Evolutionary conservation across 768 basidiomycete genomes (phyloP).

Genomic region (Suillus bovinus): DNA sequence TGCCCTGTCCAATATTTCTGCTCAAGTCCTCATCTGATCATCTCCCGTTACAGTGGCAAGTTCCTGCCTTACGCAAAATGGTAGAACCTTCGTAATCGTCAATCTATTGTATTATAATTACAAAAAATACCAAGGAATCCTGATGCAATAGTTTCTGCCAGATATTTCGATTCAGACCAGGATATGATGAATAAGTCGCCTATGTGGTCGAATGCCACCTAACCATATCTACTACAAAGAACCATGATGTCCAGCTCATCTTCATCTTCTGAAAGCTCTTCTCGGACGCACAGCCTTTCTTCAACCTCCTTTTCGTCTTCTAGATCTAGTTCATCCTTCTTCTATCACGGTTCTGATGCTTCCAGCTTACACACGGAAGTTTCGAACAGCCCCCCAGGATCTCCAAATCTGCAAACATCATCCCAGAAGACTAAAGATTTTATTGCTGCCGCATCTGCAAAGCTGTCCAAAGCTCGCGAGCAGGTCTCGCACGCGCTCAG

Average conservation of each 20-base stretch:
- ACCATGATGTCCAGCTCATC: not conserved
- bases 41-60: slow-evolving; percentile 56
- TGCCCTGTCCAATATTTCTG: not conserved
- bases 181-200: slow-evolving; percentile 1
- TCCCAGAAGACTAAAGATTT: slow-evolving; percentile 13
- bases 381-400: slow-evolving; percentile 18
- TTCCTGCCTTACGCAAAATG: slow-evolving; percentile 75
- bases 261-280: not conserved
- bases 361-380: slow-evolving; percentile 21
- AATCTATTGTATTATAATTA: slow-evolving; percentile 7
- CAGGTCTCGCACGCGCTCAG: not conserved
- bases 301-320: not conserved
- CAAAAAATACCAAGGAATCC: not conserved
- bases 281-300: not conserved
- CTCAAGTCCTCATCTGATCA: slow-evolving; percentile 8
- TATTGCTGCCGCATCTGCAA: slow-evolving; percentile 15
- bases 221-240: not conserved
- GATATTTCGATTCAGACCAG: slow-evolving; percentile 19
- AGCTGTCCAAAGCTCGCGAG: slow-evolving; percentile 12
- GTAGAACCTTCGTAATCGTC: slow-evolving; percentile 36
- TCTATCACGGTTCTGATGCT: slow-evolving; percentile 13
- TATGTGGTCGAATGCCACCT: not conserved
- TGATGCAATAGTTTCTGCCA: slow-evolving; percentile 8
- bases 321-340: slow-evolving; percentile 16
- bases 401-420: slow-evolving; percentile 14